A percentile compares a stretch with the other conserved stretches of the same genome.
Evolutionary conservation across 352 stramenopile genomes (phyloP).

Genomic region (Discostella stelligera): DNA sequence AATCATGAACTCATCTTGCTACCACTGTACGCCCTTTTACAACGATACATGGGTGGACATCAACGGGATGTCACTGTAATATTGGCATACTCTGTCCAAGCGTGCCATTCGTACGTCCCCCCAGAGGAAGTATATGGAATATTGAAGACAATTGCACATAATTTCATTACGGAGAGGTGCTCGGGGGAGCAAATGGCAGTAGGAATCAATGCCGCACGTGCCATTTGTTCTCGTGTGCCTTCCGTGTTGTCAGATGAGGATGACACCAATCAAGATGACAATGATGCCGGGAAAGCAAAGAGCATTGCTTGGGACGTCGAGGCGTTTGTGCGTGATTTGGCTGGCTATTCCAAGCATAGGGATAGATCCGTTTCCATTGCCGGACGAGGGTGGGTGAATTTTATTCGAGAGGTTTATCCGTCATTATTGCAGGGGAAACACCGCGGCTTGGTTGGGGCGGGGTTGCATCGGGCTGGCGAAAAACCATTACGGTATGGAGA

Average conservation of each 20-base stretch:
- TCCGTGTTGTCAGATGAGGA: conserved; percentile 91
- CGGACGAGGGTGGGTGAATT: conserved; percentile 92
- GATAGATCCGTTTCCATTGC: conserved; percentile 97
- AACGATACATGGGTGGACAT: conserved; percentile 88
- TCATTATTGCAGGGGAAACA: conserved; percentile 94
- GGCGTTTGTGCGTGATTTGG: conserved; percentile 87
- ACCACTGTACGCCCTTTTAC: conserved; percentile 94
- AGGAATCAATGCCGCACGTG: conserved; percentile 95
- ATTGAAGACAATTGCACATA: conserved; percentile 96
- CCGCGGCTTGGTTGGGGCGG: conserved; percentile 89
- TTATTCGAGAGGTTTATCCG: conserved; percentile 94
- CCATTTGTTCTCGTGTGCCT: conserved; percentile 92
- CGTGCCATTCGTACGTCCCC: conserved; percentile 95
- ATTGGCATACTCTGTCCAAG: conserved; percentile 96
- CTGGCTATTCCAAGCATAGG: conserved; percentile 92
- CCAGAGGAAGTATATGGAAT: conserved; percentile 95
- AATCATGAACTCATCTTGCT: conserved; percentile 97
- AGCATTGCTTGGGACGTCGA: conserved; percentile 63
- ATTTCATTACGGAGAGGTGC: conserved; percentile 96
- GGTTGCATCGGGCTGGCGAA: conserved; percentile 87
- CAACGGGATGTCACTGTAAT: conserved; percentile 90
- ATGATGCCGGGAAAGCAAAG: conserved; percentile 15
- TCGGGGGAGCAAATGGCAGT: conserved; percentile 95
- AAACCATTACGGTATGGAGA: conserved; percentile 86
- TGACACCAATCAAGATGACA: conserved; percentile 84